phyloP scores from a whole-genome alignment of 495 filamentous ascomycete species.

The Hyaloscypha bicolor region DNA sequence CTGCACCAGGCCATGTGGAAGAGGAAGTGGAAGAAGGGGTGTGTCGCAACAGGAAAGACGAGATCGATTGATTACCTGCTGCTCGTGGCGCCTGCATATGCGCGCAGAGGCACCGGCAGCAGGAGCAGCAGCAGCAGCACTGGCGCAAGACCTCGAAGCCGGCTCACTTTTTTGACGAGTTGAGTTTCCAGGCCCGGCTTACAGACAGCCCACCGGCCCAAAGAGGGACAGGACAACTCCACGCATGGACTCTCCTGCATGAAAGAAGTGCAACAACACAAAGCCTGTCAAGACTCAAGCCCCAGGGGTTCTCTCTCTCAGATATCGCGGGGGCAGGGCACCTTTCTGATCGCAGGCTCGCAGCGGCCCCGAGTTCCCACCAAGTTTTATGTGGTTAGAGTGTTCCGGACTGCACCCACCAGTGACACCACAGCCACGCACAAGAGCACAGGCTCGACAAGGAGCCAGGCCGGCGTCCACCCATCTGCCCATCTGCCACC shows the following conservation, averaged over 20 bases:
- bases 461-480: background rate
- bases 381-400: slow-evolving; percentile 3
- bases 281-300: background rate
- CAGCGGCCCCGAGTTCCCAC: background rate
- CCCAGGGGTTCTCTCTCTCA: background rate
- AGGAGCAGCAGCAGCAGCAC: background rate
- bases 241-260: background rate
- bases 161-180: no score
- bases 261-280: background rate
- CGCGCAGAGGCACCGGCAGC: background rate
- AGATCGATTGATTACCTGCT: slow-evolving; percentile 12
- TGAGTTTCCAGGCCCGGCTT: no score
- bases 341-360: background rate
- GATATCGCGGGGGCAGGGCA: background rate
- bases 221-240: no score
- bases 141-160: no score
- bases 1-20: background rate
- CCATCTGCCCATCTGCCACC: background rate
- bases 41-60: background rate
- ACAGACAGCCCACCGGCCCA: no score
- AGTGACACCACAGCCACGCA: slow-evolving; percentile 4
- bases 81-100: slow-evolving; percentile 1
- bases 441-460: background rate
- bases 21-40: background rate
- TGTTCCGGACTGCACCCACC: background rate